Conservation (phyloP, 176 grass and related monocot genomes). For the Eleusine indica region DNA sequence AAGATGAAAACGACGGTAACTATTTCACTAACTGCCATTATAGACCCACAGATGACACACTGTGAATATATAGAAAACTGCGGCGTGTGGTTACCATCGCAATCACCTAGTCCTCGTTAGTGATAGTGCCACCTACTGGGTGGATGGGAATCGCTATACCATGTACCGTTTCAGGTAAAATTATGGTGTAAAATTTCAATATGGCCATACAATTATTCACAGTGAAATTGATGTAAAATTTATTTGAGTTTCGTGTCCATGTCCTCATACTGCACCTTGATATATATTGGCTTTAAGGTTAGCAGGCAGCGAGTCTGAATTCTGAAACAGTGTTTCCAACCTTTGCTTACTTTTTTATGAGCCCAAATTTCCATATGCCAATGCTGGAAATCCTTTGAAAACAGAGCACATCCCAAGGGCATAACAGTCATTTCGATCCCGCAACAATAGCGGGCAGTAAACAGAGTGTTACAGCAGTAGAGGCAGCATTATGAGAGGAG, state of each 20-base stretch:
- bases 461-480: constrained; percentile 20
- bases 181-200: not conserved
- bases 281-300: not conserved
- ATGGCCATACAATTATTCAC: not conserved
- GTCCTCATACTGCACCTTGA: not conserved
- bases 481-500: constrained; percentile 4
- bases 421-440: not conserved
- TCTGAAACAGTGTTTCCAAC: not conserved
- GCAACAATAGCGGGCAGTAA: constrained; percentile 2
- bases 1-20: constrained; percentile 1
- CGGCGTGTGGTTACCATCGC: constrained; percentile 2
- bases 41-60: not conserved
- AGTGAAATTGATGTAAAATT: not conserved
- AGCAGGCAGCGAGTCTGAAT: not conserved
- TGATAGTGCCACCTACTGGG: not conserved
- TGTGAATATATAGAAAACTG: not conserved
- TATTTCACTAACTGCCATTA: not conserved
- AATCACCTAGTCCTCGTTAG: constrained; percentile 6
- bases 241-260: not conserved
- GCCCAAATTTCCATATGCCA: not conserved
- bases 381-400: not conserved
- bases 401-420: not conserved
- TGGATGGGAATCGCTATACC: not conserved
- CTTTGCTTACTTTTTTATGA: not conserved
- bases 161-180: not conserved